phyloP scores from a whole-genome alignment of 805 yeast species.

The Starmera caribaea region DNA sequence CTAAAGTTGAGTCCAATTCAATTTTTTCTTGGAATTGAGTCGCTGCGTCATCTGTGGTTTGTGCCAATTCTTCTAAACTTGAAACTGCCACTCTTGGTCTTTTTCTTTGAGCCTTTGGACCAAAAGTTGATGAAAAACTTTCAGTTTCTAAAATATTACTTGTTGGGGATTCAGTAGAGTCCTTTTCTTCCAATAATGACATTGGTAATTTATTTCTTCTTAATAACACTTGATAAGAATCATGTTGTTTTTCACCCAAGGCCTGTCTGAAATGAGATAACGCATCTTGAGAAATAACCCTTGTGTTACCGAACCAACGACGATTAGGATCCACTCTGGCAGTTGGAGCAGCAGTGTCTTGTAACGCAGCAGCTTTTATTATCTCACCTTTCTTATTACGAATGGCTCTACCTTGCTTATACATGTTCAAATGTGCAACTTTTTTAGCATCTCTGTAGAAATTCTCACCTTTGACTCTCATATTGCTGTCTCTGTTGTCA shows the following conservation, averaged over 20 bases:
- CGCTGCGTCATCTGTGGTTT: slow-evolving; percentile 44
- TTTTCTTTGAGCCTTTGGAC: slow-evolving; percentile 91
- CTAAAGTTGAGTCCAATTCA: slow-evolving; percentile 65
- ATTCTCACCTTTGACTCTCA: slow-evolving; percentile 93
- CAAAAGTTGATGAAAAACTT: slow-evolving; percentile 71
- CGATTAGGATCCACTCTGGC: slow-evolving; percentile 95
- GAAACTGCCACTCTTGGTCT: slow-evolving; percentile 78
- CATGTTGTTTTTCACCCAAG: slow-evolving; percentile 74
- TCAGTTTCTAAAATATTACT: slow-evolving; percentile 84
- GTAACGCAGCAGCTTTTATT: slow-evolving; percentile 79
- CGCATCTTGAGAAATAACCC: slow-evolving; percentile 97
- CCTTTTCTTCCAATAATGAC: slow-evolving; percentile 87
- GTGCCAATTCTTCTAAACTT: slow-evolving; percentile 69
- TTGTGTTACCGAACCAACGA: slow-evolving; percentile 95
- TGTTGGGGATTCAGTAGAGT: slow-evolving; percentile 63
- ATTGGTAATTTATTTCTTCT: slow-evolving; percentile 90
- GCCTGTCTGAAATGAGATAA: slow-evolving; percentile 90
- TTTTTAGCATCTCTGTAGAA: slow-evolving; percentile 91
- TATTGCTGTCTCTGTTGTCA: slow-evolving; percentile 77
- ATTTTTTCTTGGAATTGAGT: slow-evolving; percentile 61
- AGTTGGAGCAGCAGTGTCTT: slow-evolving; percentile 75
- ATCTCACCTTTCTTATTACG: slow-evolving; percentile 85
- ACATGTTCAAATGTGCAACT: slow-evolving; percentile 85
- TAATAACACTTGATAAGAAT: slow-evolving; percentile 76
- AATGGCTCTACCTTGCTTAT: slow-evolving; percentile 81